These are phyloP conservation scores for Leucaena leucocephala DNA, from an alignment of 306 rosid species.

Conservation along the genomic window DNA sequence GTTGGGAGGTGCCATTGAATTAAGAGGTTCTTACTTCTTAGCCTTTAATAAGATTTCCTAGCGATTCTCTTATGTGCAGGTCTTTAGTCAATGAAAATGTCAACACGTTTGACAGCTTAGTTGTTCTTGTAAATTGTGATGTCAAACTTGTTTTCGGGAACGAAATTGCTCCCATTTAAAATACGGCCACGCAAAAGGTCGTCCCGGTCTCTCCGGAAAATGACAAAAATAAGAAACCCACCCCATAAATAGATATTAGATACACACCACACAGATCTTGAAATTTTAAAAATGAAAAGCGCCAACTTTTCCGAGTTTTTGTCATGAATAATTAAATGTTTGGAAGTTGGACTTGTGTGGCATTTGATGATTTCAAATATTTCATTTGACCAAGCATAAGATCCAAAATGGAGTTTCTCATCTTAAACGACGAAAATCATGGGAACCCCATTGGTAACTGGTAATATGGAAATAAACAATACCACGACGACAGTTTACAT, in stretches of 20 bases:
- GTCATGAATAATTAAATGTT: background rate
- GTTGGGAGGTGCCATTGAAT: too few relatives aligned
- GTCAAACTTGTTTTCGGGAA: background rate
- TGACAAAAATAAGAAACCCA: background rate
- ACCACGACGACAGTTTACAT: background rate
- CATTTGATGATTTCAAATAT: background rate
- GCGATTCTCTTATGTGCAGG: background rate
- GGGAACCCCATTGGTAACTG: background rate
- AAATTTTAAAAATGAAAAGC: background rate
- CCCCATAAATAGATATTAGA: background rate
- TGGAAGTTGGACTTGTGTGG: background rate
- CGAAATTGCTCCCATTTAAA: background rate
- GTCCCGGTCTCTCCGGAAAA: background rate
- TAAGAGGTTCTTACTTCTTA: too few relatives aligned
- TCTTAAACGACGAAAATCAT: background rate
- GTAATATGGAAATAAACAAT: background rate
- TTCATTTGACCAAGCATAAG: background rate
- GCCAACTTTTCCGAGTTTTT: background rate
- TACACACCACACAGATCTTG: background rate
- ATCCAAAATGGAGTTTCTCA: conserved; percentile 1
- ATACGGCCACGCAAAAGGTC: background rate
- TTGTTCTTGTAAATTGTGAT: background rate
- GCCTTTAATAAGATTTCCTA: background rate
- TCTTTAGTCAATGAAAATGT: background rate
- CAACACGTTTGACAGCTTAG: background rate